Conservation (phyloP, 2,329 filamentous ascomycete species). For the Colletotrichum plurivorum region DNA sequence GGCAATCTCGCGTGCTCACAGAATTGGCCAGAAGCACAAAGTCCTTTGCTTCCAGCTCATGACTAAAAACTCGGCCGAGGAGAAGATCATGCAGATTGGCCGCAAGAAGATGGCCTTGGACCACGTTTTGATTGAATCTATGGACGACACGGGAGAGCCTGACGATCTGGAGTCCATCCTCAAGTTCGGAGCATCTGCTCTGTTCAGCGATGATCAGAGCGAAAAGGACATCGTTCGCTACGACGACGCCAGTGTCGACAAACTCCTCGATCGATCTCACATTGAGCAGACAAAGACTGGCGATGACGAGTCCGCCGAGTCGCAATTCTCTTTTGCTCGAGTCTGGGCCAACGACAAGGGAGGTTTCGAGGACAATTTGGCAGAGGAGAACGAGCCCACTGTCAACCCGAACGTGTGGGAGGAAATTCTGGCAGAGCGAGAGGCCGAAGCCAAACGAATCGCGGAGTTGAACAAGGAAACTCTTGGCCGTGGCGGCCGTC, state of each 20-base stretch:
- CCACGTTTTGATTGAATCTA: conserved; percentile 92
- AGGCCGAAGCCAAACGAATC: conserved; percentile 79
- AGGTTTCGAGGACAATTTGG: conserved; percentile 74
- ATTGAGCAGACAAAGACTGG: conserved; percentile 79
- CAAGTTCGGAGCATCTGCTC: conserved; percentile 85
- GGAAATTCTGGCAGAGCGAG: conserved; percentile 75
- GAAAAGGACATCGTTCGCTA: conserved; percentile 83
- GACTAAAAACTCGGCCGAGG: conserved; percentile 89
- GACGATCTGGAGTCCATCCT: conserved; percentile 90
- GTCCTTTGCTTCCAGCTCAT: conserved; percentile 96
- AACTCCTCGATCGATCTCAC: conserved; percentile 88
- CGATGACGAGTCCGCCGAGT: conserved; percentile 77
- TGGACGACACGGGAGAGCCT: conserved; percentile 87
- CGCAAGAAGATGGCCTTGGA: conserved; percentile 97
- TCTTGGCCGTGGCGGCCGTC: conserved; percentile 89
- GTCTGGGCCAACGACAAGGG: conserved; percentile 91
- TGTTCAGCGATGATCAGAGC: conserved; percentile 81
- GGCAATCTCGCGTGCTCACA: conserved; percentile 92
- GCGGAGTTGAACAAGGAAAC: conserved; percentile 77
- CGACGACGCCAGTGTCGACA: conserved; percentile 86
- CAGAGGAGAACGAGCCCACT: conserved; percentile 63
- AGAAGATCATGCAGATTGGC: conserved; percentile 96
- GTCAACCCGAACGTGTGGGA: conserved; percentile 87
- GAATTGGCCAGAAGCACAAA: conserved; percentile 96
- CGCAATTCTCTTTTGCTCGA: conserved; percentile 89